A percentile compares a stretch with the other conserved stretches of the same genome.
These are phyloP conservation scores for Ceratocystis alfenasii DNA, from an alignment of 2,329 filamentous ascomycete genomes.

Conservation along the genomic window DNA sequence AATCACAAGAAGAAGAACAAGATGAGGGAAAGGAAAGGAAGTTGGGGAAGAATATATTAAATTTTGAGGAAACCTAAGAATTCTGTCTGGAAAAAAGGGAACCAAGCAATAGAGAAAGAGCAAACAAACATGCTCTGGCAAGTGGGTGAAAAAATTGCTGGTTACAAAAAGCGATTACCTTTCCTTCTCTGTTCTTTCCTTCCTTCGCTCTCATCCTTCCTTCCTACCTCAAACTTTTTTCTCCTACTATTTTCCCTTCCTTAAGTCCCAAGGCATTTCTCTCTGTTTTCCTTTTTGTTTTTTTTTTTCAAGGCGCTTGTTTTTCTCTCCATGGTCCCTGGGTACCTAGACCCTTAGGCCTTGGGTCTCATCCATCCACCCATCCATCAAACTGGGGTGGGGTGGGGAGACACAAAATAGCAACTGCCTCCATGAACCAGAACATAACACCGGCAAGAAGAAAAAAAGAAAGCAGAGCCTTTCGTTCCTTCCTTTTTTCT, in stretches of 20 bases:
- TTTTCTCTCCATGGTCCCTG: background rate
- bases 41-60: background rate
- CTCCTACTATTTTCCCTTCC: no score
- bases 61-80: background rate
- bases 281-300: no score
- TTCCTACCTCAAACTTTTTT: background rate
- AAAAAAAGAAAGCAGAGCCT: conserved; percentile 1
- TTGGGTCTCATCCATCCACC: no score
- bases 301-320: no score
- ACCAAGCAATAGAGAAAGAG: background rate
- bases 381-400: background rate
- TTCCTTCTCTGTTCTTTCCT: conserved; percentile 1
- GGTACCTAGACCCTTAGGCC: no score
- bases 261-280: no score
- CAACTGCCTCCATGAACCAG: background rate
- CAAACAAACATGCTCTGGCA: background rate
- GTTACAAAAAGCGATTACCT: background rate
- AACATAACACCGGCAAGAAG: background rate
- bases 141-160: background rate
- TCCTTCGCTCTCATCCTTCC: background rate
- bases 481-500: background rate
- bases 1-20: background rate
- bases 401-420: background rate
- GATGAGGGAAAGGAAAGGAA: background rate
- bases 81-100: background rate